Evolutionary conservation across 1,284 basidiomycete species (phyloP).

Genomic region (Pseudozyma thailandica): DNA sequence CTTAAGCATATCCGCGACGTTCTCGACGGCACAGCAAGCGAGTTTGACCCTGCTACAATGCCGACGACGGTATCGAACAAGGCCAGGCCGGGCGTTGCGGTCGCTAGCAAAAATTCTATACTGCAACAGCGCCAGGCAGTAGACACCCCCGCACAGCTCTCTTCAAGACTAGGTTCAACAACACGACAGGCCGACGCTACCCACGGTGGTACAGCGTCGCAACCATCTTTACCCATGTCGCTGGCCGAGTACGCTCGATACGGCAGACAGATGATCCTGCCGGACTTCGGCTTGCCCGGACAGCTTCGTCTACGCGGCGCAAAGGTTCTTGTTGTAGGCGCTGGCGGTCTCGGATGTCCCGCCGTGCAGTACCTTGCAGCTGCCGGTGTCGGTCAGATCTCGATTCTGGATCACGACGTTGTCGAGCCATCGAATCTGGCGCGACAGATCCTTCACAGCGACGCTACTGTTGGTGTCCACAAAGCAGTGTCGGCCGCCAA

Average conservation of each 20-base stretch:
- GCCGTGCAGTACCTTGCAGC: slow-evolving; percentile 91
- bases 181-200: neutral
- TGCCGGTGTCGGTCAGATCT: slow-evolving; percentile 86
- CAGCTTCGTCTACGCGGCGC: slow-evolving; percentile 83
- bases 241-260: slow-evolving; percentile 84
- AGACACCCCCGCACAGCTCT: neutral
- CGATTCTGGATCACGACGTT: slow-evolving; percentile 88
- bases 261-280: slow-evolving; percentile 96
- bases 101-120: neutral
- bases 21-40: slow-evolving; percentile 43
- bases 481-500: slow-evolving; percentile 84
- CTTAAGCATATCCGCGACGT: slow-evolving; percentile 62
- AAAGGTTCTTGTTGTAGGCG: slow-evolving; percentile 87
- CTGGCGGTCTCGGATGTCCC: slow-evolving; percentile 95
- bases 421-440: slow-evolving; percentile 94
- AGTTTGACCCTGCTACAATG: slow-evolving; percentile 52
- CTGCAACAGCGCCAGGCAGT: neutral
- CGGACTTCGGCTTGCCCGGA: slow-evolving; percentile 80
- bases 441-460: slow-evolving; percentile 88
- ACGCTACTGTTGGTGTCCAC: slow-evolving; percentile 79
- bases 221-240: slow-evolving; percentile 58
- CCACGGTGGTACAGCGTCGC: neutral
- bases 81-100: neutral
- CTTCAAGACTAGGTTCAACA: neutral
- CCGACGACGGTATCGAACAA: slow-evolving; percentile 8